Evolutionary conservation across 768 basidiomycete genomes (phyloP).

Genomic region (Boletus rubescentipes): DNA sequence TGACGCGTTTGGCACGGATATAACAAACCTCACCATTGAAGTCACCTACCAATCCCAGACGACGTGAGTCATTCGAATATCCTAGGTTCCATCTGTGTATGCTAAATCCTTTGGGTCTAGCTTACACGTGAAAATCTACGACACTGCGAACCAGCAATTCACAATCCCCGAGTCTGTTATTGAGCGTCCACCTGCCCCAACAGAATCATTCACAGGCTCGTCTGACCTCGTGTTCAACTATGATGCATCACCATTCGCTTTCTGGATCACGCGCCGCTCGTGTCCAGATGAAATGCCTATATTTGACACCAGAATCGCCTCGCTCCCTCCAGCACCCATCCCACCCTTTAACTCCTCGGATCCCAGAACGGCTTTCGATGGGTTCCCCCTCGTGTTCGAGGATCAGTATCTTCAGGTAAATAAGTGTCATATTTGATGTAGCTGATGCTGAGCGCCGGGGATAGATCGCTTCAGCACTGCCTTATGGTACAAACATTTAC

Average conservation of each 20-base stretch:
- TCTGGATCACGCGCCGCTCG: constrained; percentile 75
- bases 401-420: constrained; percentile 73
- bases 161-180: constrained; percentile 59
- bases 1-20: constrained; percentile 63
- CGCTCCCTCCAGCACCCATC: constrained; percentile 60
- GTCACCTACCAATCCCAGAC: constrained; percentile 63
- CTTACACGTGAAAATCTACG: constrained; percentile 67
- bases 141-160: constrained; percentile 61
- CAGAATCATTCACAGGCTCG: constrained; percentile 32
- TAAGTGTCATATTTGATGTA: background rate
- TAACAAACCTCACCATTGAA: constrained; percentile 57
- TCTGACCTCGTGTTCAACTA: constrained; percentile 75
- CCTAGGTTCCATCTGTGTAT: background rate
- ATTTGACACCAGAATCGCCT: constrained; percentile 68
- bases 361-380: constrained; percentile 55
- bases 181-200: constrained; percentile 40
- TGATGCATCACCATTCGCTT: constrained; percentile 63
- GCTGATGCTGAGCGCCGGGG: background rate
- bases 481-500: constrained; percentile 68
- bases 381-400: constrained; percentile 73
- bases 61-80: constrained; percentile 34
- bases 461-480: constrained; percentile 64
- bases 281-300: constrained; percentile 53
- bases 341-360: constrained; percentile 52
- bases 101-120: constrained; percentile 32